phyloP scores from a whole-genome alignment of 164 flowering plant genomes.

The Taxillus chinensis region DNA sequence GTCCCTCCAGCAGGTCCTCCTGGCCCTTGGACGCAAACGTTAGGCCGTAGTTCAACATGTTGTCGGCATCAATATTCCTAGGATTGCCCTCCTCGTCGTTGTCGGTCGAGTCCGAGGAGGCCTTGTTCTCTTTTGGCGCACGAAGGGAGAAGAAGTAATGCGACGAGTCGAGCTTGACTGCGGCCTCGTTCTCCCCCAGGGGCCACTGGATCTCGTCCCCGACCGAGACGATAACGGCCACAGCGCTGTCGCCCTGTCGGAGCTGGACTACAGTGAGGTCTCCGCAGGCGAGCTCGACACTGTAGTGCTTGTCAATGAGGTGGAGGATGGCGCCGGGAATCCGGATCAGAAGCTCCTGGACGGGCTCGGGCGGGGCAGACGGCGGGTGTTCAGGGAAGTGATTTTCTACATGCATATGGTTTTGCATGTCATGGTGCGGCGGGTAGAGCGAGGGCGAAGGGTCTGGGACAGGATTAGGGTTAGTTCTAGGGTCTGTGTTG shows the following conservation, averaged over 20 bases:
- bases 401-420: conserved; percentile 27
- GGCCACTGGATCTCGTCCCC: conserved; percentile 28
- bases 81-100: not conserved
- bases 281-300: conserved; percentile 27
- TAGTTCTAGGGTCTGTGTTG: conserved; percentile 6
- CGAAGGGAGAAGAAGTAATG: conserved; percentile 30
- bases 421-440: conserved; percentile 24
- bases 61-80: conserved; percentile 5
- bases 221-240: conserved; percentile 23
- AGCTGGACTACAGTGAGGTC: conserved; percentile 16
- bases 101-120: conserved; percentile 5
- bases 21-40: conserved; percentile 81
- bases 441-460: conserved; percentile 30
- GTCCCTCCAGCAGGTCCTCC: conserved; percentile 32
- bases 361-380: conserved; percentile 11
- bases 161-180: conserved; percentile 23
- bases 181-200: conserved; percentile 17
- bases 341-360: conserved; percentile 12
- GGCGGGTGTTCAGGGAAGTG: conserved; percentile 21
- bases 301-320: conserved; percentile 22
- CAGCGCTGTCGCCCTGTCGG: conserved; percentile 14
- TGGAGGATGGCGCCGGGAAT: conserved; percentile 22
- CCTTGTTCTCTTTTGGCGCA: conserved; percentile 3
- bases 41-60: conserved; percentile 62
- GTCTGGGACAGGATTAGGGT: not conserved